A percentile compares a stretch with the other conserved stretches of the same genome.
Evolutionary conservation across 306 rosid genomes (phyloP).

Genomic region (Morella rubra): DNA sequence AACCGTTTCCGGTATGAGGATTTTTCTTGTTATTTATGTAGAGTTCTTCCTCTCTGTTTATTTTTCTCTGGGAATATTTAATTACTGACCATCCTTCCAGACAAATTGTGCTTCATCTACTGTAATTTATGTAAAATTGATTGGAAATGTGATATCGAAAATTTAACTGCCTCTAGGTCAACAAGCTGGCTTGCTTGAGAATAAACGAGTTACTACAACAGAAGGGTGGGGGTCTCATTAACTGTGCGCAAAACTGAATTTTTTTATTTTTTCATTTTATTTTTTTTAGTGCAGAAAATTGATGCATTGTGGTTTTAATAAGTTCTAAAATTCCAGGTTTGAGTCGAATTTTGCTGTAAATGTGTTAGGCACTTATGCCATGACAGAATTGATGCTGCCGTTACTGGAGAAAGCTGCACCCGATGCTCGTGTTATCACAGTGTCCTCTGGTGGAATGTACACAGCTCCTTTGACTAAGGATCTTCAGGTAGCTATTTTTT

Average conservation of each 20-base stretch:
- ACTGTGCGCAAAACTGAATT: neutral
- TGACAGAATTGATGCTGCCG: conserved; percentile 76
- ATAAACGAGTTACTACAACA: conserved; percentile 62
- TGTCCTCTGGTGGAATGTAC: conserved; percentile 98
- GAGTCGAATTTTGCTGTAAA: conserved; percentile 83
- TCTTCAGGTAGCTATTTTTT: conserved; percentile 56
- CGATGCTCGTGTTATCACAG: conserved; percentile 87
- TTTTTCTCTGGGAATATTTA: conserved; percentile 1
- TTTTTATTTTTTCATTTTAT: neutral
- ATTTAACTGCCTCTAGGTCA: conserved; percentile 49
- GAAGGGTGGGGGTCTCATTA: conserved; percentile 69
- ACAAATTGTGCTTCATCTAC: neutral
- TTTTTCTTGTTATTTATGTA: neutral
- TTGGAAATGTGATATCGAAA: conserved; percentile 26
- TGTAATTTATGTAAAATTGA: neutral
- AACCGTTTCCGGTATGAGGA: neutral
- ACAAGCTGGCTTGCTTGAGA: conserved; percentile 88
- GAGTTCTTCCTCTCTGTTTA: neutral
- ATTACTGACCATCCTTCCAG: neutral
- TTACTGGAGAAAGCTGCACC: conserved; percentile 88
- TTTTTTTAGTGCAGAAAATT: neutral
- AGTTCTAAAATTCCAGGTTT: conserved; percentile 48
- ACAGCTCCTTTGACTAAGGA: conserved; percentile 67
- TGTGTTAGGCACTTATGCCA: conserved; percentile 70
- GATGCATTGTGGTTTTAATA: conserved; percentile 10